A percentile compares a stretch with the other conserved stretches of the same genome.
Conservation (phyloP, 495 filamentous ascomycete species). For the Aspergillus steynii region DNA sequence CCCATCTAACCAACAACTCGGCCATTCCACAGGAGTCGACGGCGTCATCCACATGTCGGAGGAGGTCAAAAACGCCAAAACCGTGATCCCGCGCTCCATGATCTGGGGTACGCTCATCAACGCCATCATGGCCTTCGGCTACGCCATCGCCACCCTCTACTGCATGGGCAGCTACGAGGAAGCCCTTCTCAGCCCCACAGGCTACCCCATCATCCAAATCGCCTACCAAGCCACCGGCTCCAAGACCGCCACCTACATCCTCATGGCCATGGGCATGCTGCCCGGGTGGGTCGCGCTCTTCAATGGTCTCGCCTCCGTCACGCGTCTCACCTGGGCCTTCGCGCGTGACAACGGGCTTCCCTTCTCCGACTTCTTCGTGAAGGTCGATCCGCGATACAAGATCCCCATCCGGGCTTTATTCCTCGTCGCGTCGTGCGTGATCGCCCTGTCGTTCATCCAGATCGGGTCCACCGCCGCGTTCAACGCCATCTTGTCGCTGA, state of each 20-base stretch:
- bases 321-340: slow-evolving; percentile 59
- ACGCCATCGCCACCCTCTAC: slow-evolving; percentile 42
- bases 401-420: slow-evolving; percentile 52
- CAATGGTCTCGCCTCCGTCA: slow-evolving; percentile 52
- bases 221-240: slow-evolving; percentile 50
- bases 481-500: slow-evolving; percentile 51
- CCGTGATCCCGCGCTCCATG: slow-evolving; percentile 40
- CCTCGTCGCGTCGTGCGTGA: slow-evolving; percentile 33
- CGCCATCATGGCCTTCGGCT: slow-evolving; percentile 41
- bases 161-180: slow-evolving; percentile 41
- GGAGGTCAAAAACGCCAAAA: slow-evolving; percentile 46
- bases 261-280: slow-evolving; percentile 41
- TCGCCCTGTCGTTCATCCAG: slow-evolving; percentile 52
- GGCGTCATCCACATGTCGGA: slow-evolving; percentile 42
- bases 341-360: slow-evolving; percentile 61
- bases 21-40: slow-evolving; percentile 28
- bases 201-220: slow-evolving; percentile 55
- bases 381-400: slow-evolving; percentile 41
- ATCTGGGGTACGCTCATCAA: slow-evolving; percentile 43
- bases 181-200: slow-evolving; percentile 37
- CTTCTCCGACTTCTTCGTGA: slow-evolving; percentile 49
- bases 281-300: slow-evolving; percentile 48
- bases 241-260: slow-evolving; percentile 41
- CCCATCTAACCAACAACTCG: not conserved
- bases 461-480: slow-evolving; percentile 50